Percentiles rank a stretch among this genome's conserved stretches.
phyloP scores from a whole-genome alignment of 2,329 filamentous ascomycete species.

The Geosmithia morbida region DNA sequence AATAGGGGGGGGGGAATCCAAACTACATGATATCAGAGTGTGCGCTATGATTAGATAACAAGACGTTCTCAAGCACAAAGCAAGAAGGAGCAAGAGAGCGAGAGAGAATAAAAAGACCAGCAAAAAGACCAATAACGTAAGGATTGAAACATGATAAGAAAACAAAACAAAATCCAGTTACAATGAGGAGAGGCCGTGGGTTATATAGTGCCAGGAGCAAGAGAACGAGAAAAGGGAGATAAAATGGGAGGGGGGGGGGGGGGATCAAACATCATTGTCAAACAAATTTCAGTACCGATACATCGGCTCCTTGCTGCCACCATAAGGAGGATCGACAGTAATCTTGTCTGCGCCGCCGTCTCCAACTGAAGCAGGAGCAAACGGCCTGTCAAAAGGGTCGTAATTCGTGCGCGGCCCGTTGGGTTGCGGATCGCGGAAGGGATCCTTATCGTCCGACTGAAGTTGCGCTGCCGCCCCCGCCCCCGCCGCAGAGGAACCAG shows the following conservation, averaged over 20 bases:
- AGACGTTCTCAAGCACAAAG: no score
- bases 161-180: no score
- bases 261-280: background rate
- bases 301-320: background rate
- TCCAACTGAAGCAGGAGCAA: background rate
- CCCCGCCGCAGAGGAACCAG: background rate
- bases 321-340: background rate
- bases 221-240: background rate
- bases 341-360: background rate
- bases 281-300: background rate
- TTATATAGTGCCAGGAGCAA: no score
- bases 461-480: background rate
- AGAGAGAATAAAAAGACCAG: no score
- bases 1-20: no score
- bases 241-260: background rate
- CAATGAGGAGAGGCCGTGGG: no score
- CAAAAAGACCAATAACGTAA: no score
- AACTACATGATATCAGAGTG: no score
- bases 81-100: no score
- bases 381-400: background rate
- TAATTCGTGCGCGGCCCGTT: slow-evolving; percentile 3
- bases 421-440: slow-evolving; percentile 15
- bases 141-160: no score
- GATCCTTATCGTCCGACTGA: slow-evolving; percentile 14
- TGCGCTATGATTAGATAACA: no score